These are phyloP conservation scores for Tolypocladium sp. DNA, from an alignment of 2,329 filamentous ascomycete genomes.

Conservation along the genomic window DNA sequence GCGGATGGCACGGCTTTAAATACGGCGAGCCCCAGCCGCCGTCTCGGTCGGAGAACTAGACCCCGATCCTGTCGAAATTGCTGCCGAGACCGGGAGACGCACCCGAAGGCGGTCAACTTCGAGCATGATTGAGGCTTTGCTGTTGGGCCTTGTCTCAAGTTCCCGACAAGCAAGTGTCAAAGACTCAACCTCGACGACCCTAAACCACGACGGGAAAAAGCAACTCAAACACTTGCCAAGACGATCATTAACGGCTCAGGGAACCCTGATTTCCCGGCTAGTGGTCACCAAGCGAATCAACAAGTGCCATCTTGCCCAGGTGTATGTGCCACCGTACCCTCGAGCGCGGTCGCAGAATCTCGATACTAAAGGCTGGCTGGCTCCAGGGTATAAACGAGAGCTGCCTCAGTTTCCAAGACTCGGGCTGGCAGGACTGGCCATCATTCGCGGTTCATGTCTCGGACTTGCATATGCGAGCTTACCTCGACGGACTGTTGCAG, in stretches of 20 bases:
- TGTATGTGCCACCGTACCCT: too few species aligned
- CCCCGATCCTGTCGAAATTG: background rate
- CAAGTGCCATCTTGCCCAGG: too few species aligned
- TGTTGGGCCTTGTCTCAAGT: background rate
- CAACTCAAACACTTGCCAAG: background rate
- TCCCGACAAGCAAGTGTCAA: background rate
- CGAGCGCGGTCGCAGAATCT: background rate
- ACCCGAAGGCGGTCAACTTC: background rate
- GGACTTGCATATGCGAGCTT: background rate
- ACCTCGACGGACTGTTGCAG: background rate
- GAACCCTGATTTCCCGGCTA: background rate
- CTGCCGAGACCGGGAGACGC: background rate
- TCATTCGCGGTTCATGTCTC: background rate
- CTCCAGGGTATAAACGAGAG: background rate
- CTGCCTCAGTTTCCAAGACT: background rate
- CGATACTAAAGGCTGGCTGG: background rate
- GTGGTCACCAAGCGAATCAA: background rate
- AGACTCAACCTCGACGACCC: background rate
- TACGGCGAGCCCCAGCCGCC: background rate
- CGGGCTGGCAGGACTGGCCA: background rate
- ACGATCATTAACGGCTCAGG: background rate
- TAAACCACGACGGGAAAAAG: background rate
- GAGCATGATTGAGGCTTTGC: background rate
- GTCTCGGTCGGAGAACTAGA: background rate
- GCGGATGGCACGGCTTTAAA: background rate